These are phyloP conservation scores for Fragaria ananassa DNA, from an alignment of 306 rosid genomes.

Conservation along the genomic window DNA sequence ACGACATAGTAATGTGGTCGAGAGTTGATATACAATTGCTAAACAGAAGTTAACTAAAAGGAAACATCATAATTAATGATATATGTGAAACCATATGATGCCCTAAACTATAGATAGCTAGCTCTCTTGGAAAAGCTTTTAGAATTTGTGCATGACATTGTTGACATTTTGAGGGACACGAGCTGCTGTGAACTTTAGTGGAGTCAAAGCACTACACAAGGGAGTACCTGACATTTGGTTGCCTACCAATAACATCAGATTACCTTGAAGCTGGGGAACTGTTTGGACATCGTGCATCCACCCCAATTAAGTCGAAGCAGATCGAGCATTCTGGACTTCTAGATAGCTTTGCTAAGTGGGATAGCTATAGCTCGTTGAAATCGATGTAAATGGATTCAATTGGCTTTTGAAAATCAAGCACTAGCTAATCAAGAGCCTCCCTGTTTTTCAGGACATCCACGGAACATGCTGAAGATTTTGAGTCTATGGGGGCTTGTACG, in stretches of 20 bases:
- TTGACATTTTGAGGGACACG: slow-evolving; percentile 33
- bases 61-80: background rate
- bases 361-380: background rate
- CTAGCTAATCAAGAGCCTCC: slow-evolving; percentile 10
- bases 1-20: background rate
- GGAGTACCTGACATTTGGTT: slow-evolving; percentile 28
- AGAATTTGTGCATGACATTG: slow-evolving; percentile 26
- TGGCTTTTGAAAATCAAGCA: background rate
- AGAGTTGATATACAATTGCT: background rate
- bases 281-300: background rate
- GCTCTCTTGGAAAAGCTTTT: slow-evolving; percentile 1
- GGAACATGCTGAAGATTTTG: slow-evolving; percentile 35
- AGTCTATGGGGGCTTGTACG: no score
- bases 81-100: background rate
- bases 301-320: background rate
- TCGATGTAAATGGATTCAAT: background rate
- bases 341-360: slow-evolving; percentile 17
- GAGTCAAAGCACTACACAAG: slow-evolving; percentile 23
- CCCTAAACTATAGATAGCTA: background rate
- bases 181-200: slow-evolving; percentile 17
- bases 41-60: background rate
- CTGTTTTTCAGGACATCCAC: slow-evolving; percentile 43
- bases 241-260: slow-evolving; percentile 47
- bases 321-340: background rate
- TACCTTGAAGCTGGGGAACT: background rate